Base-by-base conservation (phyloP, 345 rosid genomes). In the Capsella bursapastoris region DNA sequence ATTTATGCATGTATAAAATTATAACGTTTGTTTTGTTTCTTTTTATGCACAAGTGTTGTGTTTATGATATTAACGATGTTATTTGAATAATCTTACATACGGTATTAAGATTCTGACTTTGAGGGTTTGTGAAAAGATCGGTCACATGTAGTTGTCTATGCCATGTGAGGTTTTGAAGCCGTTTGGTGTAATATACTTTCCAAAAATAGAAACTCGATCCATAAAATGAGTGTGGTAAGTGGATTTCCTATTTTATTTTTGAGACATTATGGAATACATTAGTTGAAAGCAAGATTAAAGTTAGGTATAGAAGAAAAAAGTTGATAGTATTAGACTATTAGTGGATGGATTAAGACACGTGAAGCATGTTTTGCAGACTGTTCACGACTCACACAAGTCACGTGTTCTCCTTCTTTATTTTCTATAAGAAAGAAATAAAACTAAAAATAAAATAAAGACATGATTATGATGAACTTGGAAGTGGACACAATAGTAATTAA, bases 311-410 rank as follows among this genome's bases (percentile, higher is more conserved):
- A 77, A 22, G 25, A 22, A 22, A 22, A 52, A 64, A 48, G 27
- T 40, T 56, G 62, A 49, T 27, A 57, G 40, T 16, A 57, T 70
- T 57, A 70, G 71, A 57, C 40, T 16, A 57, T 70, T 57, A 70
- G 71, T 64, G 66, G 71, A 64, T 18, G 61, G 38, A 64, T 77
- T 48, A 70, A 55, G 28, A 56, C 76, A 77, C 61, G 76, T 70
- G 76, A 70, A 70, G 14, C 80, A 77, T 77, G 76, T 64, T 76
- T 47, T 76, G 5, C 34, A 48, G 48, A 7, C 29, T 43, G 16
- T 52, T 68, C 68, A 37, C 52, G 6, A 37, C 10, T 32, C 79
- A 60, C 57, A 75, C 0, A 38, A 32, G 48, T 68, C 73, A 61
- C 74, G 74, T 61, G 74, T 37, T 53, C 41, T 61, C 11, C 41